phyloP scores from a whole-genome alignment of 1,139 yeast genomes.

The Sugiyamaella japonica region DNA sequence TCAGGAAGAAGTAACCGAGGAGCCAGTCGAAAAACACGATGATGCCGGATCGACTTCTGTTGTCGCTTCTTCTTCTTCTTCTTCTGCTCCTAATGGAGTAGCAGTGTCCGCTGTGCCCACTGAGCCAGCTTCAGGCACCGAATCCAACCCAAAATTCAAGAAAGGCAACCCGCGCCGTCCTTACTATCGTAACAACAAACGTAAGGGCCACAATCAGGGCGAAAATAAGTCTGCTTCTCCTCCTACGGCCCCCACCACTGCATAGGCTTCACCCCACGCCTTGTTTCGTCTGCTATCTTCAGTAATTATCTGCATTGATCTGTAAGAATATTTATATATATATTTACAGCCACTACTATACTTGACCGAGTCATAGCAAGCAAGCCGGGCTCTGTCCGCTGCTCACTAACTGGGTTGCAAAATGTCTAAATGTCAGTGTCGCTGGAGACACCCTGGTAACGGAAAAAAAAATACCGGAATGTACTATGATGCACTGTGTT shows the following conservation, averaged over 20 bases:
- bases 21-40: background rate
- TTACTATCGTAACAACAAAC: slow-evolving; percentile 10
- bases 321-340: background rate
- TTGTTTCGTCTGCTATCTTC: slow-evolving; percentile 6
- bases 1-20: slow-evolving; percentile 28
- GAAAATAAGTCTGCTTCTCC: slow-evolving; percentile 2
- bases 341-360: slow-evolving; percentile 1
- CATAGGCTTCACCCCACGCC: slow-evolving; percentile 1
- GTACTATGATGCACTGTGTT: slow-evolving; percentile 37
- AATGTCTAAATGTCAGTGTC: slow-evolving; percentile 29
- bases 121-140: slow-evolving; percentile 4
- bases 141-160: background rate
- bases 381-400: too few species aligned
- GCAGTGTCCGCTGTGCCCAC: slow-evolving; percentile 1
- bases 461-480: slow-evolving; percentile 23
- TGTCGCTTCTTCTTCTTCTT: background rate
- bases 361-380: background rate
- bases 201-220: slow-evolving; percentile 8
- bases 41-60: background rate
- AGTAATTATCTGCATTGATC: slow-evolving; percentile 12
- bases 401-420: background rate
- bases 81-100: background rate
- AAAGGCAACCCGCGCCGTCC: slow-evolving; percentile 7
- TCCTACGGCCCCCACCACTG: slow-evolving; percentile 5
- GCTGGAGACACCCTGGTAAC: slow-evolving; percentile 36